Conservation (phyloP, 2,329 filamentous ascomycete species). For the Mariannaea sp. region DNA sequence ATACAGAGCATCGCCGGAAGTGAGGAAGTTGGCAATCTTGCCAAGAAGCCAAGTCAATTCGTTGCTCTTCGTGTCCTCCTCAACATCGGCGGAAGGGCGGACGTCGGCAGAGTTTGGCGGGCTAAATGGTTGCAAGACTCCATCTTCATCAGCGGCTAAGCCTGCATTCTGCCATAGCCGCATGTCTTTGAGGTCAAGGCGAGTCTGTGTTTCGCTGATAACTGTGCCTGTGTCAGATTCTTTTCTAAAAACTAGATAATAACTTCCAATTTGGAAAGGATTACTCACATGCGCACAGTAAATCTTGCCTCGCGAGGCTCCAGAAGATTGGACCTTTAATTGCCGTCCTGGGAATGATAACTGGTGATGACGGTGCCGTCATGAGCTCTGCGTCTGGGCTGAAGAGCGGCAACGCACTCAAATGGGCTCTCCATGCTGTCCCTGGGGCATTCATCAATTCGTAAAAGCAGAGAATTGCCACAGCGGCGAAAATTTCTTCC, state of each 20-base stretch:
- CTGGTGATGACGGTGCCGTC: conserved; percentile 6
- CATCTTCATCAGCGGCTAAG: conserved; percentile 49
- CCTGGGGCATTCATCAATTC: conserved; percentile 70
- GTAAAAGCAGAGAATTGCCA: conserved; percentile 69
- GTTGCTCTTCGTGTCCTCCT: conserved; percentile 68
- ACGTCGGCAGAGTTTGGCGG: conserved; percentile 47
- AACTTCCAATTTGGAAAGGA: neutral
- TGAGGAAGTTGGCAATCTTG: conserved; percentile 69
- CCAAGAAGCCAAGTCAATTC: conserved; percentile 68
- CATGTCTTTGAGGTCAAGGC: conserved; percentile 63
- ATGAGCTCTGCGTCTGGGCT: conserved; percentile 48
- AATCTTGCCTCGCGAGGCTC: conserved; percentile 30
- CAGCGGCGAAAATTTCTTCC: conserved; percentile 62
- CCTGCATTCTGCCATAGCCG: conserved; percentile 68
- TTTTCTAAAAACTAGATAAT: too few relatives aligned
- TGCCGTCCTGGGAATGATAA: conserved; percentile 27
- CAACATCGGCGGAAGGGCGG: conserved; percentile 55
- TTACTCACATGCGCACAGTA: conserved; percentile 29
- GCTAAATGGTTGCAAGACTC: conserved; percentile 35
- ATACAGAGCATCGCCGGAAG: conserved; percentile 56
- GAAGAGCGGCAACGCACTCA: conserved; percentile 68
- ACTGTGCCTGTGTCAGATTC: neutral
- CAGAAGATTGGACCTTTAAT: conserved; percentile 33
- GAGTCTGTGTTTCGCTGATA: conserved; percentile 36
- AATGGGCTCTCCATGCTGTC: conserved; percentile 65